A percentile compares a stretch with the other conserved stretches of the same genome.
Evolutionary conservation across 805 yeast genomes (phyloP).

Genomic region (Torulaspora delbrueckii): DNA sequence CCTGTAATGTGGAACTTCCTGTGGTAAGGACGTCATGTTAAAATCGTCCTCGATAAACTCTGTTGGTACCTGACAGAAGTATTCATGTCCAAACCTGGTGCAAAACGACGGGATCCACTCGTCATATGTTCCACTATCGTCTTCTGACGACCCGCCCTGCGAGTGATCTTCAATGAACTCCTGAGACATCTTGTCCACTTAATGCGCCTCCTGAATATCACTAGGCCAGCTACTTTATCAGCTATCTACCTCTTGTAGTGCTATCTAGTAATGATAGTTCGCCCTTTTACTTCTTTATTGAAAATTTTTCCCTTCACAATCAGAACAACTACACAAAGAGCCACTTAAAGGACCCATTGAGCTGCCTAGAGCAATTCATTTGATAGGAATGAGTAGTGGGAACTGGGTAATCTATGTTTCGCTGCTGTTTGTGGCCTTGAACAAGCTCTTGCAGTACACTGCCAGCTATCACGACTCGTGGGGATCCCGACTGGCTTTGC

Average conservation of each 20-base stretch:
- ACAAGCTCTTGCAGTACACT: conserved; percentile 25
- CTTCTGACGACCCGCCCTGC: conserved; percentile 21
- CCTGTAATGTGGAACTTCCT: conserved; percentile 82
- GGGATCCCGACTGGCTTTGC: conserved; percentile 13
- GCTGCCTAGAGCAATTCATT: neutral
- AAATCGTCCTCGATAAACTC: conserved; percentile 96
- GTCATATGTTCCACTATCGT: conserved; percentile 39
- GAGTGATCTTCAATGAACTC: conserved; percentile 25
- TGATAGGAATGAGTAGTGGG: neutral
- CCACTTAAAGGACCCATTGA: neutral
- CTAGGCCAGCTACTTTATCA: neutral
- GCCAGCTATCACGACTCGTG: conserved; percentile 21
- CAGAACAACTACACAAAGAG: neutral
- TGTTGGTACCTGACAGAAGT: conserved; percentile 84
- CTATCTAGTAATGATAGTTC: neutral
- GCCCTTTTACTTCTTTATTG: neutral
- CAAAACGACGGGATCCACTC: conserved; percentile 84
- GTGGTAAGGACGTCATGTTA: conserved; percentile 82
- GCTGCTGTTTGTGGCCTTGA: conserved; percentile 18
- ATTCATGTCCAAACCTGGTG: conserved; percentile 76
- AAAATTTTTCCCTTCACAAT: conserved; percentile 2
- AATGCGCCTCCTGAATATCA: neutral
- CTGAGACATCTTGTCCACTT: conserved; percentile 18
- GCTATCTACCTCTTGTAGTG: neutral
- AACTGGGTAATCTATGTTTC: conserved; percentile 20